Conservation (phyloP, 345 rosid species). For the Nasturtium officinale region DNA sequence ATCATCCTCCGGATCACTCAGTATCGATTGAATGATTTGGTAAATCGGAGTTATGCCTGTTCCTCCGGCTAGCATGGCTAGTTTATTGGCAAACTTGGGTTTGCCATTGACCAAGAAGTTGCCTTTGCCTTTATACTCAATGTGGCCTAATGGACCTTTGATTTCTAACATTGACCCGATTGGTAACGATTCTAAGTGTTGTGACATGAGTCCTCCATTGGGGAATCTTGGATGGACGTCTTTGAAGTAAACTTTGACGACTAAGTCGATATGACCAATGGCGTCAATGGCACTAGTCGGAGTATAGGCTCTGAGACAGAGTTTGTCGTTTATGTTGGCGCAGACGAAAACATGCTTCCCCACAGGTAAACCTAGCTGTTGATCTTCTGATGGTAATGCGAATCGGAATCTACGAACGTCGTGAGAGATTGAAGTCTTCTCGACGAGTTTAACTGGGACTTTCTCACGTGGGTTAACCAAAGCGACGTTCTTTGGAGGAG, state of each 20-base stretch:
- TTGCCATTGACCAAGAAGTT: constrained; percentile 73
- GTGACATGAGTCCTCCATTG: constrained; percentile 86
- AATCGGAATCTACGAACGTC: constrained; percentile 70
- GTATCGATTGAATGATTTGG: constrained; percentile 74
- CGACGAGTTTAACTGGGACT: constrained; percentile 70
- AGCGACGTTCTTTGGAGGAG: constrained; percentile 51
- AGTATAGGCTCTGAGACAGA: constrained; percentile 88
- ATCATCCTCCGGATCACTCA: constrained; percentile 73
- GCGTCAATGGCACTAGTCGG: constrained; percentile 69
- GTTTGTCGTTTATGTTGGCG: constrained; percentile 63
- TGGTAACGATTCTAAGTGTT: constrained; percentile 66
- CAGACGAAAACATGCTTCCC: constrained; percentile 90
- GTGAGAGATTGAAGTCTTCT: constrained; percentile 70
- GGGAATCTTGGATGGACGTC: constrained; percentile 78
- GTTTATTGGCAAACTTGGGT: constrained; percentile 72
- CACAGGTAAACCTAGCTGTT: constrained; percentile 68
- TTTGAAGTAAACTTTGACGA: constrained; percentile 80
- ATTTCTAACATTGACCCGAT: constrained; percentile 66
- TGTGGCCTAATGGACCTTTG: constrained; percentile 90
- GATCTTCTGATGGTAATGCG: constrained; percentile 72
- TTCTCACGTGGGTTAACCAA: constrained; percentile 79
- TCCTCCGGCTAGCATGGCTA: constrained; percentile 94
- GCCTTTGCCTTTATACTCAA: constrained; percentile 76
- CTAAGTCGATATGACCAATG: constrained; percentile 76
- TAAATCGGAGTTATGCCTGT: constrained; percentile 92